Conservation (phyloP, 1,139 yeast species). For the Blastobotrys serpentis region DNA sequence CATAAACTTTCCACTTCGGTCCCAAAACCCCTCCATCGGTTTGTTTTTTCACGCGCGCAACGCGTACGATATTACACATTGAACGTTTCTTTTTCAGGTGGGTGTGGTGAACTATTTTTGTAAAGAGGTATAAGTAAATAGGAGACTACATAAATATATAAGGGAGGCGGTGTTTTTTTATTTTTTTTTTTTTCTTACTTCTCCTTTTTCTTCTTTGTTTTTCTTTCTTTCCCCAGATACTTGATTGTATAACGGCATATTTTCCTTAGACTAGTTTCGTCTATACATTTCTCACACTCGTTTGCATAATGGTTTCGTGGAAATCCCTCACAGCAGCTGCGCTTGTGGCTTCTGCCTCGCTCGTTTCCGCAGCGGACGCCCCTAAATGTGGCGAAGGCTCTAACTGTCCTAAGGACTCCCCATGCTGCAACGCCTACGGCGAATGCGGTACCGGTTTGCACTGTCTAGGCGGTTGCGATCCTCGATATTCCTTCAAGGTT, state of each 20-base stretch:
- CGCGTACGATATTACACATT: too few species aligned
- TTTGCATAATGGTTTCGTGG: slow-evolving; percentile 18
- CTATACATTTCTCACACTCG: not conserved
- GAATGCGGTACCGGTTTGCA: slow-evolving; percentile 74
- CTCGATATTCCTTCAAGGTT: slow-evolving; percentile 58
- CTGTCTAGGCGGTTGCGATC: slow-evolving; percentile 82
- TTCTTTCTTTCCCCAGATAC: slow-evolving; percentile 1
- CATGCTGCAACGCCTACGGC: slow-evolving; percentile 82
- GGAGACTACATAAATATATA: too few species aligned
- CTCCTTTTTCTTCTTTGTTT: slow-evolving; percentile 3
- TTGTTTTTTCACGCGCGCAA: too few species aligned
- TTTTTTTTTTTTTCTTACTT: too few species aligned
- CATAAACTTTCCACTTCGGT: too few species aligned
- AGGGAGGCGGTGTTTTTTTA: too few species aligned
- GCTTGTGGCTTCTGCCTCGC: slow-evolving; percentile 21
- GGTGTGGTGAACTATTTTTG: too few species aligned
- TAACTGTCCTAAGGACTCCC: slow-evolving; percentile 63
- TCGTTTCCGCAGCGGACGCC: slow-evolving; percentile 44
- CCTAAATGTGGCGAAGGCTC: slow-evolving; percentile 31
- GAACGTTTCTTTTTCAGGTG: too few species aligned
- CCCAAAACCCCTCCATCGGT: too few species aligned
- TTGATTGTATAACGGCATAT: too few species aligned
- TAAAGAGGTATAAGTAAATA: too few species aligned
- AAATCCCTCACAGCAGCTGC: slow-evolving; percentile 15
- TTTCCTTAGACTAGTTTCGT: not conserved